Conservation (phyloP, 2,329 filamentous ascomycete genomes). For the Paracoccidioides brasiliensis region DNA sequence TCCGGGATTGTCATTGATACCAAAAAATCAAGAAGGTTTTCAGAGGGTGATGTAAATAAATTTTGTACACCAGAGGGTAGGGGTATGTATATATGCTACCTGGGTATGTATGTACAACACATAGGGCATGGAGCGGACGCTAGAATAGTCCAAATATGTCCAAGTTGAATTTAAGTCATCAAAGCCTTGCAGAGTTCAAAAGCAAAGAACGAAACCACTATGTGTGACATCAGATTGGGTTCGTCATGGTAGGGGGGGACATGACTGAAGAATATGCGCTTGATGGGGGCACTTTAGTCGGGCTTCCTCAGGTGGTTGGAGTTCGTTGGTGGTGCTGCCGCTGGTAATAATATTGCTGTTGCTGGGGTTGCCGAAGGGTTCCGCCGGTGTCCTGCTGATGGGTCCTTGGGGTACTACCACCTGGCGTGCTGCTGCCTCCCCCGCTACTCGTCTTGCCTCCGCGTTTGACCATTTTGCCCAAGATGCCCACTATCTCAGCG, state of each 20-base stretch:
- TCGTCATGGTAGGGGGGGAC: conserved; percentile 4
- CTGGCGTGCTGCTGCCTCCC: conserved; percentile 21
- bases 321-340: conserved; percentile 5
- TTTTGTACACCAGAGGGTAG: too few species aligned
- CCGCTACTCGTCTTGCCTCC: conserved; percentile 33
- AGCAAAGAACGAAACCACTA: not conserved
- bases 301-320: not conserved
- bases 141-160: not conserved
- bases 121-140: not conserved
- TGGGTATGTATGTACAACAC: too few species aligned
- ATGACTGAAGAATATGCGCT: not conserved
- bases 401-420: conserved; percentile 12
- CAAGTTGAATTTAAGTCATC: not conserved
- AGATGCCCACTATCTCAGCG: conserved; percentile 69
- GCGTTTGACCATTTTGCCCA: conserved; percentile 81
- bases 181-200: not conserved
- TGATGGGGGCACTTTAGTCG: not conserved
- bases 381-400: conserved; percentile 1
- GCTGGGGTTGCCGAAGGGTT: conserved; percentile 8
- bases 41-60: too few species aligned
- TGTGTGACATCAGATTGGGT: conserved; percentile 2
- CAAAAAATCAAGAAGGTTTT: too few species aligned
- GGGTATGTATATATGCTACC: too few species aligned
- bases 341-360: conserved; percentile 5
- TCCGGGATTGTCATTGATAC: too few species aligned